These are phyloP conservation scores for Hymenoscyphus infarciens DNA, from an alignment of 2,329 filamentous ascomycete species.

Conservation along the genomic window DNA sequence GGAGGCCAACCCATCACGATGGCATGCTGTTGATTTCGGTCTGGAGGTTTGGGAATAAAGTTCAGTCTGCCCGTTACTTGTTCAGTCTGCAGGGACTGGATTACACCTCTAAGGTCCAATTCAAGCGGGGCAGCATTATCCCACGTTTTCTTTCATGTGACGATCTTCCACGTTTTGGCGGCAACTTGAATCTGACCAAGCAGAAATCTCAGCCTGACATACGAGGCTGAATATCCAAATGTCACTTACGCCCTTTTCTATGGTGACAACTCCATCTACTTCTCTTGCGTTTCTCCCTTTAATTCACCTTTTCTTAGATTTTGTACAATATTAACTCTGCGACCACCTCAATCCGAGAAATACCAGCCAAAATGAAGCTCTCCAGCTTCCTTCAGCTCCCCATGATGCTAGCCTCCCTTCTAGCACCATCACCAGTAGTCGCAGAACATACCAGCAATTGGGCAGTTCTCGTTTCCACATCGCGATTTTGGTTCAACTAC, in stretches of 20 bases:
- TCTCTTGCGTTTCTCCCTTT: background rate
- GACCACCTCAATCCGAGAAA: background rate
- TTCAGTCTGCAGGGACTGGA: background rate
- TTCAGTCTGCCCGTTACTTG: background rate
- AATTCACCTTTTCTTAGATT: background rate
- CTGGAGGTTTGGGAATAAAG: background rate
- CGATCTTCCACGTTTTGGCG: background rate
- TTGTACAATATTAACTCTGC: background rate
- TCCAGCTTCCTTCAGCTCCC: conserved; percentile 39
- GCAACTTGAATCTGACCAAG: background rate
- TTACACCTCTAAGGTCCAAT: background rate
- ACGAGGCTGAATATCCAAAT: background rate
- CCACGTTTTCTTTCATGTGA: conserved; percentile 9
- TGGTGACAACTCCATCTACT: background rate
- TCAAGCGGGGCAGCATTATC: conserved; percentile 2
- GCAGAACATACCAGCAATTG: conserved; percentile 95
- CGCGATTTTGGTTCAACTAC: conserved; percentile 99
- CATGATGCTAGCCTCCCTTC: conserved; percentile 46
- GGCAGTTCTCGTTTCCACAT: conserved; percentile 98
- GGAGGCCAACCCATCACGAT: conserved; percentile 44
- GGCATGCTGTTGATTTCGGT: conserved; percentile 1
- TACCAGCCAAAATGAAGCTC: conserved; percentile 46
- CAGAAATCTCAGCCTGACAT: background rate
- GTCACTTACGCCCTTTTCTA: background rate
- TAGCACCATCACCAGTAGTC: conserved; percentile 39